Evolutionary conservation across 768 basidiomycete species (phyloP), one percentile per base, ranked within the genome.

Genomic region (Lyophyllum atratum): DNA sequence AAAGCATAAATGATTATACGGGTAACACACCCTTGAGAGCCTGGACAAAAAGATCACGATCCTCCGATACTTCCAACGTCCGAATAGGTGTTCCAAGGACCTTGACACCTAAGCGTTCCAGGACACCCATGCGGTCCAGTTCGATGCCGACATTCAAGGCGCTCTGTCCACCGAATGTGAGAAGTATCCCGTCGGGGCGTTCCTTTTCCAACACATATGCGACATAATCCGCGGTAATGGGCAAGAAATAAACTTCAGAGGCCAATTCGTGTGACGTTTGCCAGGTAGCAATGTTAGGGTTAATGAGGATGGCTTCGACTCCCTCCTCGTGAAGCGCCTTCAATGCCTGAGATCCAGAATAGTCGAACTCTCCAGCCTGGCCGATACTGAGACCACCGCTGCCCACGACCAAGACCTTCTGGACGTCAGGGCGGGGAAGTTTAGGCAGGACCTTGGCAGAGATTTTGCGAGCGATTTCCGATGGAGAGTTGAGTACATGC

Each of bases 301-400:
- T 99, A 72, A 99, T 93, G 61, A 99, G 87, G 60, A 99, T 87
- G 29, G 94, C 92, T 54, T 91, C 84, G 50, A 99, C 88, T 52
- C 95, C 95, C 71, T 95, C 93, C 73, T 99, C 97, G 64, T 89
- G 86, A 51, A 99, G 86, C 15, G 97, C 97, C 72, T 99, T 98
- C 74, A 99, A 86, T 10, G 97, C 97, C 74, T 99, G 97, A 6
- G 96, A 98, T 45, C 97, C 97, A 19, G 96, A 98, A 72, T 99
- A 99, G 72, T 99, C 97, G 73, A 99, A 99, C 76, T 99, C 97
- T 72, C 97, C 97, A 4, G 97, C 97, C 73, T 99, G 97, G 26
- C 97, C 97, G 55, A 99, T 99, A 66, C 87, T 90, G 45, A 99
- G 86, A 52, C 97, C 97, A 63, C 97, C 97, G 63, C 89, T 91